Evolutionary conservation across 2,329 filamentous ascomycete species (phyloP), one percentile per base, ranked within the genome.

Genomic region (Gremmenia infestans): DNA sequence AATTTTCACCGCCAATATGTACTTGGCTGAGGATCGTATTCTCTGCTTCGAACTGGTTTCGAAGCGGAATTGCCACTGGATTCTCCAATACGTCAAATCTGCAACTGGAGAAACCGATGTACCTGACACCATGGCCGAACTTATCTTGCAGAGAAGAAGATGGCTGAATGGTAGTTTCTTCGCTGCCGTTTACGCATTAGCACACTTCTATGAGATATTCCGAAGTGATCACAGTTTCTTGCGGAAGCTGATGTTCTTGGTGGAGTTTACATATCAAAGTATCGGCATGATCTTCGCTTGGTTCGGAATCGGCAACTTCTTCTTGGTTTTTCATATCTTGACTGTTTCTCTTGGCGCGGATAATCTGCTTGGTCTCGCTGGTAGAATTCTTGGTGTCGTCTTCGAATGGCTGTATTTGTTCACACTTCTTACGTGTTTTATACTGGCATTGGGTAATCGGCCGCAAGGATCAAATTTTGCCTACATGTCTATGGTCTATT

Each of bases 81-180:
- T 97, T 58, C 75, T 99, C 67, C 92, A 97, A 70, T 99, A 99
- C 69, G 94, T 99, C 78, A 99, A 99, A 75, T 97, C 92, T 2
- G 90, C 94, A 12, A 96, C 85, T 9, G 94, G 94, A 62, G 94
- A 99, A 77, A 99, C 94, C 1, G 94, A 99, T 74, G 94, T 99
- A 35, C 94, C 94, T 0, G 92, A 95, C 61, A 87, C 87, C 23
- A 94, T 97, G 76, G 89, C 92, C 22, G 94, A 99, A 68, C 86
- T 99, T 71, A 94, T 99, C 69, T 80, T 97, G 50, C 94, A 99
- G 75, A 87, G 94, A 72, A 87, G 94, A 77, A 87, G 94, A 74
- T 99, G 94, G 94, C 76, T 99, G 63, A 99, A 99, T 75, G 94
- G 94, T 62, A 94, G 89, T 68, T 99, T 99, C 82, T 99, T 99